Conservation (phyloP, 129 eudicot genomes). For the Helianthus tuberosus region DNA sequence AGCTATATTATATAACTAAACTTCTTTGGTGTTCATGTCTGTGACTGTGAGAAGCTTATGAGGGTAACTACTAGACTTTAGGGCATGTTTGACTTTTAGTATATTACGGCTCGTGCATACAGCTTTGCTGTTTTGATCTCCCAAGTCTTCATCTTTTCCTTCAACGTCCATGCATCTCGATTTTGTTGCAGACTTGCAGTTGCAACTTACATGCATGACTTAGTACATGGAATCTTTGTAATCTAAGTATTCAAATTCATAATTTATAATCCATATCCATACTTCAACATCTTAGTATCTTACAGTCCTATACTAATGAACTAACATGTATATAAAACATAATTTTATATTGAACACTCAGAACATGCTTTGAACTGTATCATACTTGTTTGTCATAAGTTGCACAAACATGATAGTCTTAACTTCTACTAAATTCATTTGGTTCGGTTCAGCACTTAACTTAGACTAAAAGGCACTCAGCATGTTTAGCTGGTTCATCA, state of each 20-base stretch:
- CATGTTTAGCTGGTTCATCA: not conserved
- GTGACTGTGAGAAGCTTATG: not conserved
- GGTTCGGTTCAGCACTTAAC: not conserved
- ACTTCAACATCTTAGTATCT: not conserved
- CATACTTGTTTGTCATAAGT: not conserved
- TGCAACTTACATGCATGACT: not conserved
- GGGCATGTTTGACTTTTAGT: slow-evolving; percentile 16
- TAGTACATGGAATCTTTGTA: not conserved
- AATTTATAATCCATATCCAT: not conserved
- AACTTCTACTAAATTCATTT: not conserved
- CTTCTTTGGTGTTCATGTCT: not conserved
- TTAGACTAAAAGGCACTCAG: not conserved
- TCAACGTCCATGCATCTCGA: not conserved
- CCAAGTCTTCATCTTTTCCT: not conserved
- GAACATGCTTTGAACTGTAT: slow-evolving; percentile 10
- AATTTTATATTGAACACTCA: not conserved
- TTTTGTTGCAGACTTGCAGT: not conserved
- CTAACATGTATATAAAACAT: not conserved
- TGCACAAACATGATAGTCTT: not conserved
- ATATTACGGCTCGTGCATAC: not conserved
- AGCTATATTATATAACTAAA: not conserved
- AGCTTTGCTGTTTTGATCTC: not conserved
- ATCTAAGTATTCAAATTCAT: not conserved
- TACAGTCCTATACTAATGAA: not conserved
- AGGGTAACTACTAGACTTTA: not conserved